Percentiles rank a stretch among this genome's conserved stretches.
These are phyloP conservation scores for Globisporangium radiosum DNA, from an alignment of 352 stramenopile genomes.

Conservation along the genomic window DNA sequence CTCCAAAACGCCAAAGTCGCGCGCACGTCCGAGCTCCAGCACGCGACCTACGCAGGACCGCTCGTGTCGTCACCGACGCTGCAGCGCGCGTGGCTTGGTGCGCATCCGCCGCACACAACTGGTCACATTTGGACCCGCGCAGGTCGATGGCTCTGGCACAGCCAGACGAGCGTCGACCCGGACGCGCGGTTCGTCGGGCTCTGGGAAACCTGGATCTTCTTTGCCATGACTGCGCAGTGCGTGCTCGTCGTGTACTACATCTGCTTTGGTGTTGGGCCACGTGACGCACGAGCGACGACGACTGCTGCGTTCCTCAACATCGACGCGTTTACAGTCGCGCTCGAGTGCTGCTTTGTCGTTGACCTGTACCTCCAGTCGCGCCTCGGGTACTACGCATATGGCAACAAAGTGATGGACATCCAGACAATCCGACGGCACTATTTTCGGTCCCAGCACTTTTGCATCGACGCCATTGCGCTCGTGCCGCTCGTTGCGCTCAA, in stretches of 20 bases:
- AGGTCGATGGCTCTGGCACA: background rate
- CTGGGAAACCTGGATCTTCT: conserved; percentile 46
- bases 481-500: conserved; percentile 44
- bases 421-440: conserved; percentile 34
- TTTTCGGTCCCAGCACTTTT: conserved; percentile 29
- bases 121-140: background rate
- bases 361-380: conserved; percentile 45
- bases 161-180: conserved; percentile 31
- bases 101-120: background rate
- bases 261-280: conserved; percentile 29
- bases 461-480: conserved; percentile 34
- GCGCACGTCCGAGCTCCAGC: conserved; percentile 24
- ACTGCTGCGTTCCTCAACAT: conserved; percentile 13
- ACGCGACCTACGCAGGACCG: conserved; percentile 7
- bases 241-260: conserved; percentile 39
- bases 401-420: conserved; percentile 59
- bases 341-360: conserved; percentile 40
- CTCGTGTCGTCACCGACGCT: background rate
- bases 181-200: conserved; percentile 34
- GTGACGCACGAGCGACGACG: background rate
- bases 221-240: conserved; percentile 31
- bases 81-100: background rate
- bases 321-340: conserved; percentile 25
- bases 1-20: conserved; percentile 22
- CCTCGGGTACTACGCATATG: conserved; percentile 55